Percentiles rank a stretch among this genome's conserved stretches.
These are phyloP conservation scores for Nannochloropsis gaditana DNA, from an alignment of 108 stramenopile genomes.

Conservation along the genomic window DNA sequence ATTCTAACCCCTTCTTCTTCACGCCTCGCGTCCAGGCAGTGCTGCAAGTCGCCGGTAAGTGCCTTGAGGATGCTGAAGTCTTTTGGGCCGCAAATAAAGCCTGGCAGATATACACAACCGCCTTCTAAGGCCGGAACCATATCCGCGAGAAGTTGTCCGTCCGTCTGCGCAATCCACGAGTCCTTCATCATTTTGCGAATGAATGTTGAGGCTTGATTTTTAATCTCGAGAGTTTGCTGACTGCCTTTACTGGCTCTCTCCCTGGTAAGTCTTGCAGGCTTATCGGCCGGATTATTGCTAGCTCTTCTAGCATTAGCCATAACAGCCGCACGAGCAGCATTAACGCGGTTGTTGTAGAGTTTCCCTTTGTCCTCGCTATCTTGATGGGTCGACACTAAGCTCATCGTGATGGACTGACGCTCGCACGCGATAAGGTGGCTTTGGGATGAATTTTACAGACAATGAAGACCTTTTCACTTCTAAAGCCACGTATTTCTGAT, in stretches of 20 bases:
- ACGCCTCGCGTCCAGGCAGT: not conserved
- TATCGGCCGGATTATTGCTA: too few relatives aligned
- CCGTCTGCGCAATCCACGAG: conserved; percentile 9
- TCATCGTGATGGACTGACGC: too few relatives aligned
- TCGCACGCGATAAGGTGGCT: too few relatives aligned
- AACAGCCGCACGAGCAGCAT: not conserved
- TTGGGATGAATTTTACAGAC: too few relatives aligned
- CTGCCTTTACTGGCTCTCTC: not conserved
- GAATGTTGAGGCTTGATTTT: conserved; percentile 6
- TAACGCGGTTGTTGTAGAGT: not conserved
- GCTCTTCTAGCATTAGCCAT: not conserved
- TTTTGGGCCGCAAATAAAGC: not conserved
- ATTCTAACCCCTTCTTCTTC: not conserved
- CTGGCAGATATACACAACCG: conserved; percentile 5
- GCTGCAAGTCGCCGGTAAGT: not conserved
- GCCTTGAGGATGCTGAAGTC: not conserved
- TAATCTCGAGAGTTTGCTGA: not conserved
- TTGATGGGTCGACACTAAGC: too few relatives aligned
- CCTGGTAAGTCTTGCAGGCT: not conserved
- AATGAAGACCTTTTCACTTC: too few relatives aligned
- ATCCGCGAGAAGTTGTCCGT: not conserved
- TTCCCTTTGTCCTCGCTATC: not conserved
- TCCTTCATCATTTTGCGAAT: conserved; percentile 20
- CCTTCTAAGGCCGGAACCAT: not conserved
- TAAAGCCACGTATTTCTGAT: too few relatives aligned